Conservation (phyloP, 441 rosid species). For the Populus hybrid region DNA sequence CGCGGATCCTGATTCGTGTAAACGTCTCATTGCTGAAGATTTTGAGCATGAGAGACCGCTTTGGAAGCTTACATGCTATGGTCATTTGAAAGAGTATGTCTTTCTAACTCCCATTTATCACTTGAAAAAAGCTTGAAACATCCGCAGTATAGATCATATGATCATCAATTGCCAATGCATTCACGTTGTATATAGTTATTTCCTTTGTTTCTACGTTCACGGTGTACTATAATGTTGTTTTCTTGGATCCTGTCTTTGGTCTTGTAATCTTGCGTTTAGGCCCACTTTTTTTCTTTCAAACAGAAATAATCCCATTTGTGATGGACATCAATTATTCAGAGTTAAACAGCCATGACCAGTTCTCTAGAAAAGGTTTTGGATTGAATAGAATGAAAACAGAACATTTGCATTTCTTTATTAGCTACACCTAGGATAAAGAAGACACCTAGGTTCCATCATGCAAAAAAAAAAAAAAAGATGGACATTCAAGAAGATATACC, state of each 20-base stretch:
- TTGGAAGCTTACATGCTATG: conserved; percentile 94
- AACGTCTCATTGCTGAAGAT: conserved; percentile 61
- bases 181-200: background rate
- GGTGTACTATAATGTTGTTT: background rate
- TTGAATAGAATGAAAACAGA: background rate
- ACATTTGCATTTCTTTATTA: background rate
- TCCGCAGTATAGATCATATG: background rate
- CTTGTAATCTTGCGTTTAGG: background rate
- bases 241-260: background rate
- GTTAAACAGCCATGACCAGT: background rate
- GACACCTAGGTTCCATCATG: background rate
- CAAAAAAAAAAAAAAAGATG: background rate
- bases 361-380: background rate
- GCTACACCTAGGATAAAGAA: background rate
- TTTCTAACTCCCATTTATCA: background rate
- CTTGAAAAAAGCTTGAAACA: background rate
- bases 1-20: conserved; percentile 82
- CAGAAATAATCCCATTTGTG: background rate
- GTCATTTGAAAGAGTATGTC: conserved; percentile 72
- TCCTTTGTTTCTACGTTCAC: background rate
- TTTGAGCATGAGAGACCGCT: conserved; percentile 77
- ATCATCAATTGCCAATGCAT: background rate
- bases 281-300: background rate
- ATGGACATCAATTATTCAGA: background rate
- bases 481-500: background rate